phyloP scores from a whole-genome alignment of 805 yeast species.

The Ogataea degrootiae region DNA sequence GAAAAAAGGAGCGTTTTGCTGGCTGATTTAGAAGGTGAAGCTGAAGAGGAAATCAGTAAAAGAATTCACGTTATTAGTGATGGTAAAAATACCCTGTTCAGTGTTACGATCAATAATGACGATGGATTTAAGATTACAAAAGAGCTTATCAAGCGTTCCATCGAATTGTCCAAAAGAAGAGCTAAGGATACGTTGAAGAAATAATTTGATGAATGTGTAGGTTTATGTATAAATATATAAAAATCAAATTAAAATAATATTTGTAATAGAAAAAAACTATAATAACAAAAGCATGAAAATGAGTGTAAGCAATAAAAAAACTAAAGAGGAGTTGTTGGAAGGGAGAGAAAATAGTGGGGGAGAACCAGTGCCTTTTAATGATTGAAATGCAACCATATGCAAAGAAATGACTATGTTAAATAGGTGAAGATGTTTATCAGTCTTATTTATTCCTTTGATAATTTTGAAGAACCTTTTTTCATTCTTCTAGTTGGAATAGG shows the following conservation, averaged over 20 bases:
- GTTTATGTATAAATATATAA: neutral
- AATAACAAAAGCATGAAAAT: too few species aligned
- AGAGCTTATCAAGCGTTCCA: constrained; percentile 42
- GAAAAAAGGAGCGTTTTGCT: constrained; percentile 35
- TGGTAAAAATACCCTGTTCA: constrained; percentile 31
- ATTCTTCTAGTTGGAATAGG: constrained; percentile 46
- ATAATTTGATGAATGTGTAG: neutral
- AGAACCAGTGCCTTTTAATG: too few species aligned
- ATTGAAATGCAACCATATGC: too few species aligned
- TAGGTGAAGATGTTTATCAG: neutral
- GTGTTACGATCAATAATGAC: constrained; percentile 47
- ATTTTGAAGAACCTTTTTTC: constrained; percentile 22
- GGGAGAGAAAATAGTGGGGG: too few species aligned
- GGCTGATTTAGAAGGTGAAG: constrained; percentile 79
- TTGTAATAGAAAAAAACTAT: too few species aligned
- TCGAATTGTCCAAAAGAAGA: constrained; percentile 45
- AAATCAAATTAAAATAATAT: neutral
- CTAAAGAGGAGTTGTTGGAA: too few species aligned
- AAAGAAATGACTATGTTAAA: neutral
- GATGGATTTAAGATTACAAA: constrained; percentile 41
- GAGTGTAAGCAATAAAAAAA: too few species aligned
- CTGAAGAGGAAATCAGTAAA: constrained; percentile 66
- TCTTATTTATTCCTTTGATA: neutral
- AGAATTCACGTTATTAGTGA: constrained; percentile 42
- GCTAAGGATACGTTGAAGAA: constrained; percentile 31